phyloP scores from a whole-genome alignment of 148 eudicot species.

The Rhododendron griersonianum region DNA sequence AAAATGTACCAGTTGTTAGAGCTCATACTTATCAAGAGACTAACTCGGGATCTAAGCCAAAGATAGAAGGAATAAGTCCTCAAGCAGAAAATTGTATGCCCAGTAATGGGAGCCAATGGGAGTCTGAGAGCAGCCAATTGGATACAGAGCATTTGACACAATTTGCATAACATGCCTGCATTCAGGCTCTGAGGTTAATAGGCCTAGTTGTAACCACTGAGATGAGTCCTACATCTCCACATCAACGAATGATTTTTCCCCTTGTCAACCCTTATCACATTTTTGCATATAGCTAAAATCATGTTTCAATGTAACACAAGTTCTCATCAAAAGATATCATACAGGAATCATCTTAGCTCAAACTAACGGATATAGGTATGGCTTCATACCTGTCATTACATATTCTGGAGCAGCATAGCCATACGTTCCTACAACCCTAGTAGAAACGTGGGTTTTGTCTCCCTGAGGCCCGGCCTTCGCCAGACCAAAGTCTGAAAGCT shows the following conservation, averaged over 20 bases:
- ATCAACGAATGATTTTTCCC: neutral
- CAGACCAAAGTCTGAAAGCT: constrained; percentile 95
- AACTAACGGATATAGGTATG: neutral
- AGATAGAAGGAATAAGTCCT: neutral
- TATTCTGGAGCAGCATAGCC: constrained; percentile 99
- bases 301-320: neutral
- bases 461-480: constrained; percentile 99
- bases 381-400: constrained; percentile 82
- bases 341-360: neutral
- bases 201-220: neutral
- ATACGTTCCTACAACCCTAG: constrained; percentile 94
- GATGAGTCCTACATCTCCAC: neutral
- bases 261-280: neutral
- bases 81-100: neutral
- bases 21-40: neutral
- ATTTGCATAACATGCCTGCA: neutral
- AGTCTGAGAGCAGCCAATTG: neutral
- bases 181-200: neutral
- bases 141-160: neutral
- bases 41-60: neutral
- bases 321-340: neutral
- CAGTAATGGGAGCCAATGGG: neutral
- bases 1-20: constrained; percentile 4
- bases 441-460: constrained; percentile 93
- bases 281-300: neutral